Base-by-base conservation (phyloP, 805 yeast species). In the Candida tallmaniae region DNA sequence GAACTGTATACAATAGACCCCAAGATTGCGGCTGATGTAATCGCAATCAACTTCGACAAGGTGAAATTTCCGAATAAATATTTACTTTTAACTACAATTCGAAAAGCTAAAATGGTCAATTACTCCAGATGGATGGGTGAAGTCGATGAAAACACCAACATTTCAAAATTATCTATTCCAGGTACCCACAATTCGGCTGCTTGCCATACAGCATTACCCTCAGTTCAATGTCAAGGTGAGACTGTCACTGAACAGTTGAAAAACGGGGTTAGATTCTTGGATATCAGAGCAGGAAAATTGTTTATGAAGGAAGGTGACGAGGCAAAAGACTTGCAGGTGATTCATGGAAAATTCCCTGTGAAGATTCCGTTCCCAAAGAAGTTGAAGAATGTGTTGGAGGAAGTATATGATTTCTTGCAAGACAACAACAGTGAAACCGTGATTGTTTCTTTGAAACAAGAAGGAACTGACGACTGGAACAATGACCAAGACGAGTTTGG, bases 171-270 rank as follows among this genome's bases (percentile, higher is more conserved):
- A 34, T 65, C 89, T 0, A 64, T 83, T 33, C 88, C 90, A 7
- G 93, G 93, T n/a, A 83, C 90, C n/a, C 93, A 83, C 60, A 83
- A 83, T 52, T 70, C 85, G 27, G 86, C 83, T 10, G 90, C 90
- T 5, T 76, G 73, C 46, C 79, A 80, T 52, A 62, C 72, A 6
- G 81, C 89, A 2, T 59, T 81, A 29, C 90, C 90, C 19, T 76
- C 86, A 0, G 89, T 83, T 20, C 81, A 78, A 51, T 83, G 93
- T 54, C 93, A 83, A 54, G 82, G 76, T 12, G 73, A 65, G 6
- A 56, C 76, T 1, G 66, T 83, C 32, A 56, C 68, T 2, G 75
- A 73, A 2, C 93, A 83, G 56, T 70, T 83, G 60, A 57, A 71
- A 34, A 65, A 83, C 46, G 93, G 93, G 10, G 81, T 83, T n/a